Percentiles rank a stretch among this genome's conserved stretches.
phyloP scores from a whole-genome alignment of 441 rosid species.

The Isatis lusitanica region DNA sequence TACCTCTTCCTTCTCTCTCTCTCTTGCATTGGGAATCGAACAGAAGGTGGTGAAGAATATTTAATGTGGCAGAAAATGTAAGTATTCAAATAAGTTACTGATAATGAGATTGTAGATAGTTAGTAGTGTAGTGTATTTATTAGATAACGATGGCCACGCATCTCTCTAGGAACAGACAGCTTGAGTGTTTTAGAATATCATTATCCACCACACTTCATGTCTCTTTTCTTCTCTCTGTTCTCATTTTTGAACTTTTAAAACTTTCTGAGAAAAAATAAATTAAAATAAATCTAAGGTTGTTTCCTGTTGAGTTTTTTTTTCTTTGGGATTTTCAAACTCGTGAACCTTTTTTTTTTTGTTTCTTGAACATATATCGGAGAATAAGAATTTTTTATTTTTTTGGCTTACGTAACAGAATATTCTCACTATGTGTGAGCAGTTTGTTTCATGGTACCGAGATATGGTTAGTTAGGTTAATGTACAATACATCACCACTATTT shows the following conservation, averaged over 20 bases:
- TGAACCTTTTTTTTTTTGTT: constrained; percentile 5
- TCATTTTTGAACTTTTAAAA: constrained; percentile 20
- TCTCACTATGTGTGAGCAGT: constrained; percentile 30
- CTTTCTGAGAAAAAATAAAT: background rate
- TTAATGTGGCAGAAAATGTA: constrained; percentile 34
- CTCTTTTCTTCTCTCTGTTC: background rate
- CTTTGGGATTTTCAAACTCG: constrained; percentile 30
- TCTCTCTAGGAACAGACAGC: constrained; percentile 28
- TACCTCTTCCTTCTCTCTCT: constrained; percentile 33
- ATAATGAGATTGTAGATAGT: constrained; percentile 17
- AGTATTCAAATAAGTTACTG: constrained; percentile 22
- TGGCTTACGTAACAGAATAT: constrained; percentile 36
- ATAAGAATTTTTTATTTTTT: background rate
- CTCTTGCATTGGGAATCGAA: constrained; percentile 37
- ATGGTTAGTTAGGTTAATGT: constrained; percentile 28
- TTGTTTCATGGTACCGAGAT: constrained; percentile 32
- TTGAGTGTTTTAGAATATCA: constrained; percentile 38
- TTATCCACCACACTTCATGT: constrained; percentile 25
- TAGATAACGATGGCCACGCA: constrained; percentile 55
- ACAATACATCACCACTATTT: constrained; percentile 13
- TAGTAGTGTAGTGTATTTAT: constrained; percentile 25
- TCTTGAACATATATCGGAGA: background rate
- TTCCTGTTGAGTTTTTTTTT: background rate
- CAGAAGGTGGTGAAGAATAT: constrained; percentile 34
- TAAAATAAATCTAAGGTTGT: background rate